Percentiles rank a stretch among this genome's conserved stretches.
Evolutionary conservation across 768 basidiomycete species (phyloP).

Genomic region (Mycena latifolia): DNA sequence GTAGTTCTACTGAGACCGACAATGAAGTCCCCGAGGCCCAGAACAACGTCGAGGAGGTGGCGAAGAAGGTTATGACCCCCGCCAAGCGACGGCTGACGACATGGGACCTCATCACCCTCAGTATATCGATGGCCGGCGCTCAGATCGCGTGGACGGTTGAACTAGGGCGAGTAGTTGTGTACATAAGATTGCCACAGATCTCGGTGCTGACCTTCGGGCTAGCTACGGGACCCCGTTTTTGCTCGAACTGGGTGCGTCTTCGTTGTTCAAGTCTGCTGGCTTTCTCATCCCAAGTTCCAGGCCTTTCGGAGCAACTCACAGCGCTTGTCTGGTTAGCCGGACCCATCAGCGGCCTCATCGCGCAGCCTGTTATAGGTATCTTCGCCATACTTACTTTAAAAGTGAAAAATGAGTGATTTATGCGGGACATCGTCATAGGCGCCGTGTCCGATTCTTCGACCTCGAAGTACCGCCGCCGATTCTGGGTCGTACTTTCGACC

Average conservation of each 20-base stretch:
- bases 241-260: constrained; percentile 58
- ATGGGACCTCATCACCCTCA: constrained; percentile 85
- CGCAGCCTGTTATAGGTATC: constrained; percentile 96
- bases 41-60: constrained; percentile 27
- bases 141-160: constrained; percentile 98
- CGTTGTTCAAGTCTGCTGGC: neutral
- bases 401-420: constrained; percentile 17
- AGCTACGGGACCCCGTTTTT: constrained; percentile 98
- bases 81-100: constrained; percentile 57
- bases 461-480: constrained; percentile 91
- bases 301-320: constrained; percentile 90
- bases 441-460: constrained; percentile 95
- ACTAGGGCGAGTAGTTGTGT: constrained; percentile 73
- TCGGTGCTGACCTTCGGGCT: constrained; percentile 31
- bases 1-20: constrained; percentile 23
- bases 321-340: constrained; percentile 96
- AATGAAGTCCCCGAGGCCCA: constrained; percentile 20
- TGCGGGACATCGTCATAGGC: constrained; percentile 58
- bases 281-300: constrained; percentile 49
- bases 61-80: constrained; percentile 9
- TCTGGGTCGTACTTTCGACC: constrained; percentile 94
- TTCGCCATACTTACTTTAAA: constrained; percentile 15
- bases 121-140: constrained; percentile 94
- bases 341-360: constrained; percentile 94
- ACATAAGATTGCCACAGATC: neutral